phyloP scores from a whole-genome alignment of 2,329 filamentous ascomycete species.

The Monilinia fructigena region DNA sequence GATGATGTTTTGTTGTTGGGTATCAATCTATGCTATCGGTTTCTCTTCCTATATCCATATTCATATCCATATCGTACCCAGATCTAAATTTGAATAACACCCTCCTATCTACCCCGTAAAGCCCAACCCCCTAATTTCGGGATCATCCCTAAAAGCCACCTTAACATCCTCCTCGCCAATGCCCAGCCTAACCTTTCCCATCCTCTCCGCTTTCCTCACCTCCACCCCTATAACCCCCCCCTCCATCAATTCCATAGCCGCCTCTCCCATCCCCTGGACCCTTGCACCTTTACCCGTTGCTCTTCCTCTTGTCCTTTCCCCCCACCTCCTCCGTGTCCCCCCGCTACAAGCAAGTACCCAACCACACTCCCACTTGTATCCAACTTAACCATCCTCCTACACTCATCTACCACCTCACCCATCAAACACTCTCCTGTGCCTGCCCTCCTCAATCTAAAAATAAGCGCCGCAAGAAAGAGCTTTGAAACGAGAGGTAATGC shows the following conservation, averaged over 20 bases:
- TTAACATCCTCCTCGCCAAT: slow-evolving; percentile 88
- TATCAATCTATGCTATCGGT: not conserved
- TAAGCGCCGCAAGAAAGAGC: slow-evolving; percentile 77
- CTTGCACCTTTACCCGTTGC: slow-evolving; percentile 40
- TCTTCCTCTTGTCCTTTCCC: not conserved
- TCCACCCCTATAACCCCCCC: slow-evolving; percentile 87
- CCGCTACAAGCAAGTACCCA: slow-evolving; percentile 49
- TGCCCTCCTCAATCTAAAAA: slow-evolving; percentile 75
- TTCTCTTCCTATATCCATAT: not conserved
- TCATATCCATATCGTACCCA: not conserved
- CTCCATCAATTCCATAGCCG: slow-evolving; percentile 79
- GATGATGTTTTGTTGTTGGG: not conserved
- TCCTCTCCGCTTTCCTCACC: slow-evolving; percentile 74
- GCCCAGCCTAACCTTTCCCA: slow-evolving; percentile 81
- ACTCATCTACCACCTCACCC: slow-evolving; percentile 86
- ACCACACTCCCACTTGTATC: slow-evolving; percentile 59
- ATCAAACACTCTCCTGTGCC: slow-evolving; percentile 85
- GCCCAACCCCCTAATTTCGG: slow-evolving; percentile 65
- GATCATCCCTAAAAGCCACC: slow-evolving; percentile 82
- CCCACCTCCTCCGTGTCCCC: not conserved
- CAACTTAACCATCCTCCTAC: slow-evolving; percentile 64
- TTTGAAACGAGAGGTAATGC: slow-evolving; percentile 79
- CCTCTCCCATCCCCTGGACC: slow-evolving; percentile 62
- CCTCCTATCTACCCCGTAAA: slow-evolving; percentile 30
- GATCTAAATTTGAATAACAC: not conserved